A percentile compares a stretch with the other conserved stretches of the same genome.
phyloP scores from a whole-genome alignment of 129 eudicot genomes.

The Sambucus nigra region DNA sequence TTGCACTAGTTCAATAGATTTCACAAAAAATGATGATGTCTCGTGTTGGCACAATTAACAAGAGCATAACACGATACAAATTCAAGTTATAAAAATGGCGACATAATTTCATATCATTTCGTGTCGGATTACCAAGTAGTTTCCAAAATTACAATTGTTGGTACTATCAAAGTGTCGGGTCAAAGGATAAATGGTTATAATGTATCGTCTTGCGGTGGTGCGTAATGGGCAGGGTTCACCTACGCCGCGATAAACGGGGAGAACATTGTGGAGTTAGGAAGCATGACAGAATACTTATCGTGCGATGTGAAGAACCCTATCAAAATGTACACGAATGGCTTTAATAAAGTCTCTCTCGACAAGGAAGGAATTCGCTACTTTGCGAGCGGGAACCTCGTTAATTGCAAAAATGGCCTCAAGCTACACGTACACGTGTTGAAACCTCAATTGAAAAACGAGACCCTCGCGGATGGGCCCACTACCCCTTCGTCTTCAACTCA shows the following conservation, averaged over 20 bases:
- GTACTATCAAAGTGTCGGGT: too few species aligned
- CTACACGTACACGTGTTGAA: slow-evolving; percentile 40
- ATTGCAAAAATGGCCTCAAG: slow-evolving; percentile 56
- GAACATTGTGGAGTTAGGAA: slow-evolving; percentile 47
- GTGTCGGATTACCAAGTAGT: too few species aligned
- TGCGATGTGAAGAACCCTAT: slow-evolving; percentile 56
- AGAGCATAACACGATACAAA: too few species aligned
- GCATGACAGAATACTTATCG: slow-evolving; percentile 34
- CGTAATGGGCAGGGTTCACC: background rate
- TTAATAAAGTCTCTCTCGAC: slow-evolving; percentile 27
- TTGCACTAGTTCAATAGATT: too few species aligned
- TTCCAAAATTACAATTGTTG: too few species aligned
- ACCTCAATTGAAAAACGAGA: slow-evolving; percentile 15
- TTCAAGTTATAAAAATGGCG: too few species aligned
- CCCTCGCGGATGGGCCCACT: slow-evolving; percentile 18
- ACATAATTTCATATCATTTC: too few species aligned
- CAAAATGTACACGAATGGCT: slow-evolving; percentile 36
- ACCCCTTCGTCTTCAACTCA: slow-evolving; percentile 34
- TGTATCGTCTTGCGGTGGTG: too few species aligned
- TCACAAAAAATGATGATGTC: too few species aligned
- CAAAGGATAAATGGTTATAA: too few species aligned
- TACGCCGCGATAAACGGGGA: slow-evolving; percentile 16
- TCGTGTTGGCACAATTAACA: too few species aligned
- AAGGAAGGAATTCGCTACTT: slow-evolving; percentile 57
- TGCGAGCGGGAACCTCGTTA: slow-evolving; percentile 39